phyloP scores from a whole-genome alignment of 2,329 filamentous ascomycete genomes.

The Zelopaecilomyces penicillatus region DNA sequence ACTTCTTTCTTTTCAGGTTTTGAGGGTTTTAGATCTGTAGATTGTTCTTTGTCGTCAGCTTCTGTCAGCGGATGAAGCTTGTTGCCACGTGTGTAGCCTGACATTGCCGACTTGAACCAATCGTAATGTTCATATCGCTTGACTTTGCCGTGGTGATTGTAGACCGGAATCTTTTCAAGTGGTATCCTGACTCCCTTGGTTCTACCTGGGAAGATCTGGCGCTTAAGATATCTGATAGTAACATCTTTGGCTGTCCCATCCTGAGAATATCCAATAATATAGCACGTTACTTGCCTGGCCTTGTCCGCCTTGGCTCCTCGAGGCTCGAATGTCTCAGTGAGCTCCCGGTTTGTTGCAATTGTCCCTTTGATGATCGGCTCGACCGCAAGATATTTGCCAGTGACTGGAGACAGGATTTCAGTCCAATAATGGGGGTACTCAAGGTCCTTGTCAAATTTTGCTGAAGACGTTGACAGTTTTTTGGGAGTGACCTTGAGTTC shows the following conservation, averaged over 20 bases:
- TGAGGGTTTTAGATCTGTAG: constrained; percentile 64
- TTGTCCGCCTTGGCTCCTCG: constrained; percentile 76
- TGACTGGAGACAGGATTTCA: constrained; percentile 76
- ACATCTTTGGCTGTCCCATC: constrained; percentile 93
- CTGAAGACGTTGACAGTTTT: constrained; percentile 28
- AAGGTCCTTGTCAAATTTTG: constrained; percentile 65
- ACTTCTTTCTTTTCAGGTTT: constrained; percentile 65
- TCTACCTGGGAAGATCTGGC: constrained; percentile 73
- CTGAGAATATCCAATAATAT: constrained; percentile 71
- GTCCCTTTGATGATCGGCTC: constrained; percentile 64
- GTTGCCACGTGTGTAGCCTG: constrained; percentile 53
- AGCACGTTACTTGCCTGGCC: constrained; percentile 81
- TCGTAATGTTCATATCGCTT: constrained; percentile 70
- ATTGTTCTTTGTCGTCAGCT: constrained; percentile 71
- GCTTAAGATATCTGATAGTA: constrained; percentile 80
- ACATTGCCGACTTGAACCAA: constrained; percentile 80
- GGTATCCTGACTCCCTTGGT: constrained; percentile 80
- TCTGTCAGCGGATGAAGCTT: constrained; percentile 50
- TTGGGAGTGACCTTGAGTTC: constrained; percentile 40
- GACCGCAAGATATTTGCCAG: constrained; percentile 69
- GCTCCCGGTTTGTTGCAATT: constrained; percentile 63
- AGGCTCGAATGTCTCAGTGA: constrained; percentile 69
- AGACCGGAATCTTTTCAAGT: constrained; percentile 70
- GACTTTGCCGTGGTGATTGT: constrained; percentile 69
- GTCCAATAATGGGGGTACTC: constrained; percentile 89